phyloP scores from a whole-genome alignment of 441 rosid species.

The Hypseocharis bilobata region DNA sequence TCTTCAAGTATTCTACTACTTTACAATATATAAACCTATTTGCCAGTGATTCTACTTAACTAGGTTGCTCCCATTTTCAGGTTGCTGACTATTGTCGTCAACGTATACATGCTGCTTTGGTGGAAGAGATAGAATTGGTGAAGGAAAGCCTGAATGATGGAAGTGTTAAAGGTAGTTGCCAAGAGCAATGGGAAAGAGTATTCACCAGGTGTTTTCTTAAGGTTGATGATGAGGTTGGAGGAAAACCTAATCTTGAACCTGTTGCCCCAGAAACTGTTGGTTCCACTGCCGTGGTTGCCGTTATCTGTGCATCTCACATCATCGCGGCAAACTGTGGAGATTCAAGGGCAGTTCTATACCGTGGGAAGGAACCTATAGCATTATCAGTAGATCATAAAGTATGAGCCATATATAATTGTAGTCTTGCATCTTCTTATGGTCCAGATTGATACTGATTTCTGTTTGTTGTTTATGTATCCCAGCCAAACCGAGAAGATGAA shows the following conservation, averaged over 20 bases:
- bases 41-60: slow-evolving; percentile 13
- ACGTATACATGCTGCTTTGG: slow-evolving; percentile 52
- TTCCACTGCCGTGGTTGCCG: slow-evolving; percentile 78
- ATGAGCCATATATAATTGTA: slow-evolving; percentile 20
- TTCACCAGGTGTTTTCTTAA: slow-evolving; percentile 61
- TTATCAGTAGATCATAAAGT: slow-evolving; percentile 87
- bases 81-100: slow-evolving; percentile 74
- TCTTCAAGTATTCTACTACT: not conserved
- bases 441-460: not conserved
- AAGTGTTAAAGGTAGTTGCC: slow-evolving; percentile 39
- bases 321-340: slow-evolving; percentile 84
- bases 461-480: slow-evolving; percentile 20
- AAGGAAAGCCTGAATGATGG: slow-evolving; percentile 31
- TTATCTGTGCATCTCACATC: slow-evolving; percentile 67
- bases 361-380: slow-evolving; percentile 75
- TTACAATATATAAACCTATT: no score
- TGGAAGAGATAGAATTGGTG: slow-evolving; percentile 48
- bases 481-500: slow-evolving; percentile 91
- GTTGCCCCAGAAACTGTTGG: slow-evolving; percentile 85
- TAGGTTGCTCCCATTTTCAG: slow-evolving; percentile 29
- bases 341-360: slow-evolving; percentile 81
- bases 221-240: slow-evolving; percentile 71
- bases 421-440: slow-evolving; percentile 5
- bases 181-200: slow-evolving; percentile 58
- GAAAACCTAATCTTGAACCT: slow-evolving; percentile 41